These are phyloP conservation scores for Coemansia sp. DNA, from an alignment of 192 early-diverging fungal genomes.

Conservation along the genomic window DNA sequence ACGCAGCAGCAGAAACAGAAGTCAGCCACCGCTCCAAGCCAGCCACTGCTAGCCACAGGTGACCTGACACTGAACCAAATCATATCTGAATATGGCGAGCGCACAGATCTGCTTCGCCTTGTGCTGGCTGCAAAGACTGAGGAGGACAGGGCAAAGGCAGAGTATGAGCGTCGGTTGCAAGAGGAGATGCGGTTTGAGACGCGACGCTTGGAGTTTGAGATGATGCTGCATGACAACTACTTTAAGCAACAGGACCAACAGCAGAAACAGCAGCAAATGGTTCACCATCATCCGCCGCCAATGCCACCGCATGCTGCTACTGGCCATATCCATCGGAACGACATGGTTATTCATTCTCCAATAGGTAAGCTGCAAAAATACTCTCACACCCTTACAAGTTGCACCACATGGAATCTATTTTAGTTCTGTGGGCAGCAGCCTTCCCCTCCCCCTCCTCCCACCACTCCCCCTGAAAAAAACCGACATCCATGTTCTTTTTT, in stretches of 20 bases:
- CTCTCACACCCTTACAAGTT: too few species aligned
- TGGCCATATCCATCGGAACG: conserved; percentile 21
- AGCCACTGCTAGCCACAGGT: conserved; percentile 24
- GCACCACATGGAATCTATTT: conserved; percentile 1
- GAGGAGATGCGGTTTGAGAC: conserved; percentile 52
- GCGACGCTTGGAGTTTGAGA: conserved; percentile 51
- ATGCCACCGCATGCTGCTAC: conserved; percentile 13
- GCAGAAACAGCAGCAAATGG: conserved; percentile 24
- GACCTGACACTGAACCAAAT: conserved; percentile 33
- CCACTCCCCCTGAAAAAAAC: too few species aligned
- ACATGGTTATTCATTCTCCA: conserved; percentile 47
- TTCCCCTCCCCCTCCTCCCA: too few species aligned
- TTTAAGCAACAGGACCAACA: conserved; percentile 51
- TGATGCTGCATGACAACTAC: conserved; percentile 46
- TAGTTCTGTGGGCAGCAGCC: not conserved
- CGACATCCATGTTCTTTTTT: not conserved
- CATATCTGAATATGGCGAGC: conserved; percentile 47
- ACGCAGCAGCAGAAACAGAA: conserved; percentile 8
- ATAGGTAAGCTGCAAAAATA: conserved; percentile 47
- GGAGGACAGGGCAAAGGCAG: conserved; percentile 44
- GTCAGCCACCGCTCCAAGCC: conserved; percentile 9
- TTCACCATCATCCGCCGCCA: conserved; percentile 9
- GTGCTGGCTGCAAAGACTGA: conserved; percentile 50
- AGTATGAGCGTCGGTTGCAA: conserved; percentile 47
- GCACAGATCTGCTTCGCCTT: conserved; percentile 39